Percentiles rank a stretch among this genome's conserved stretches.
phyloP scores from a whole-genome alignment of 1,139 yeast genomes.

The Zygosaccharomyces pseudobailii region DNA sequence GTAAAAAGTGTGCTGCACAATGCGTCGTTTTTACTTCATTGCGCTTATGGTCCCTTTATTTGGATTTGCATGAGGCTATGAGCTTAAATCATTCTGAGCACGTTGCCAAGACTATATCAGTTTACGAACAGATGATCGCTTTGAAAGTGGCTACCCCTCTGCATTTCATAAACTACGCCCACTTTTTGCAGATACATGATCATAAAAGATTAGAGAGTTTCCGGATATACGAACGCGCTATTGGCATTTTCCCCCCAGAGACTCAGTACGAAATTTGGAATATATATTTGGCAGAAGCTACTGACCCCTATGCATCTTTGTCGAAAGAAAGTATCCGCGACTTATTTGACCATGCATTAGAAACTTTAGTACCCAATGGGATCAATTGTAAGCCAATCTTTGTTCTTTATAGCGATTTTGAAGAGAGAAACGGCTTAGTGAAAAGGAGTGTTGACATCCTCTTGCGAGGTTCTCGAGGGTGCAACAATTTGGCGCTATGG shows the following conservation, averaged over 20 bases:
- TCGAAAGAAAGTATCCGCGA: slow-evolving; percentile 61
- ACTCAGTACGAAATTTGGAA: slow-evolving; percentile 71
- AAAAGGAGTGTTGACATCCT: slow-evolving; percentile 43
- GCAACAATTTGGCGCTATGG: slow-evolving; percentile 22
- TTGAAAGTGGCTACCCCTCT: slow-evolving; percentile 68
- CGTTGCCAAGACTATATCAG: slow-evolving; percentile 38
- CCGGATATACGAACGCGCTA: slow-evolving; percentile 62
- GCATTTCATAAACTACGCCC: slow-evolving; percentile 62
- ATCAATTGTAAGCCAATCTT: slow-evolving; percentile 44
- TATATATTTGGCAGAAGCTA: slow-evolving; percentile 53
- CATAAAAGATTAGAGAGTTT: slow-evolving; percentile 48
- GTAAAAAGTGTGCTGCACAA: slow-evolving; percentile 48
- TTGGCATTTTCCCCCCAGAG: slow-evolving; percentile 56
- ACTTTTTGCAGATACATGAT: slow-evolving; percentile 49
- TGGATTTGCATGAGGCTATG: slow-evolving; percentile 67
- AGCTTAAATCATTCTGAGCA: slow-evolving; percentile 35
- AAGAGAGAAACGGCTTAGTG: slow-evolving; percentile 46
- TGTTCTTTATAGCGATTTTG: slow-evolving; percentile 58
- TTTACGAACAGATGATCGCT: slow-evolving; percentile 58
- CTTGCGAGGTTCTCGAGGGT: slow-evolving; percentile 34
- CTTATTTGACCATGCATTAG: slow-evolving; percentile 61
- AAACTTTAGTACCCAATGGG: slow-evolving; percentile 45
- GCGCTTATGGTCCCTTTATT: slow-evolving; percentile 67
- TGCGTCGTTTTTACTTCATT: slow-evolving; percentile 54
- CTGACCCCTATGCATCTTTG: slow-evolving; percentile 35